These are phyloP conservation scores for Phytophthora podocarpi DNA, from an alignment of 352 stramenopile species.

Conservation along the genomic window DNA sequence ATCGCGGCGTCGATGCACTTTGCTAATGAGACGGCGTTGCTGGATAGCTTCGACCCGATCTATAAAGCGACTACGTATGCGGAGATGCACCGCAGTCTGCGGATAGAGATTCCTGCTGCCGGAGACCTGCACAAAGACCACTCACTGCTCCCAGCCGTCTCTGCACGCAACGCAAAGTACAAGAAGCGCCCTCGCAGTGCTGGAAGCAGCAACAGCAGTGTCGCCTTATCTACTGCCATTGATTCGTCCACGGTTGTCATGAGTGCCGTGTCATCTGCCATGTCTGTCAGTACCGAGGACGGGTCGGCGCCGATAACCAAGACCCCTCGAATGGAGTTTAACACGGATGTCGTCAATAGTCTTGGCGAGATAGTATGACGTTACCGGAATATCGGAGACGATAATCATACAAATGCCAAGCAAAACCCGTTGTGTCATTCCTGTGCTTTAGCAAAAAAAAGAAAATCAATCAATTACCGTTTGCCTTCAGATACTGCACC, in stretches of 20 bases:
- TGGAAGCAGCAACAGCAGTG: constrained; percentile 11
- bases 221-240: constrained; percentile 2
- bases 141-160: constrained; percentile 57
- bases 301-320: constrained; percentile 40
- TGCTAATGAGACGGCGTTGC: constrained; percentile 53
- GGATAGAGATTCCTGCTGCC: constrained; percentile 78
- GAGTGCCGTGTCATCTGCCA: constrained; percentile 13
- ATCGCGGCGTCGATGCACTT: constrained; percentile 73
- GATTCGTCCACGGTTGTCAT: constrained; percentile 3
- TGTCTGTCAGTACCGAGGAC: constrained; percentile 18
- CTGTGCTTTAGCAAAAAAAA: constrained; percentile 2
- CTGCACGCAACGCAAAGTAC: constrained; percentile 55
- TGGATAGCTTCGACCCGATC: constrained; percentile 70
- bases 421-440: not conserved
- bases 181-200: constrained; percentile 59
- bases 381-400: not conserved
- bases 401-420: not conserved
- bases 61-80: constrained; percentile 74
- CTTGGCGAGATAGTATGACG: constrained; percentile 63
- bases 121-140: constrained; percentile 76
- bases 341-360: constrained; percentile 60
- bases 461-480: constrained; percentile 16
- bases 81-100: constrained; percentile 61
- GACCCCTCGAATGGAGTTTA: constrained; percentile 62
- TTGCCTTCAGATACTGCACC: not conserved